Base-by-base conservation (phyloP, 2,329 filamentous ascomycete genomes). In the Fusarium fracticaudum region DNA sequence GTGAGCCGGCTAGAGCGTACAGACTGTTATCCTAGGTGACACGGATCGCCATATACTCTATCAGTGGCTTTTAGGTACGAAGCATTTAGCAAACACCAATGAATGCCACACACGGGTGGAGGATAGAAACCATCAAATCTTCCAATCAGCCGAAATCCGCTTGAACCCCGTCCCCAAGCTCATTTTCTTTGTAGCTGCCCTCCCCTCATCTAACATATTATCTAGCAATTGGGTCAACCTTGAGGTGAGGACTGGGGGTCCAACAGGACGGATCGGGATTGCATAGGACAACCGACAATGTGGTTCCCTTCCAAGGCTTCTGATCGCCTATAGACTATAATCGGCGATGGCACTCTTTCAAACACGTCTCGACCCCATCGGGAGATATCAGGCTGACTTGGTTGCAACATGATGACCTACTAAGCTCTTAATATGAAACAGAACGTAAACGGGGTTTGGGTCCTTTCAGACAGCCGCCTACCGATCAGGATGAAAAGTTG, bases 191-290 rank as follows among this genome's bases (percentile, higher is more conserved):
- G 15, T 40, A 51, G 59, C 38, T 38, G 44, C 41, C 68, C 68
- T 35, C 61, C 48, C 50, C 51, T 63, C 73, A 74, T 74, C 62
- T 69, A 65, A 72, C 62, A 58, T 73, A 41, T 15, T 38, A 53
- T 63, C 51, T 62, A 41, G 29, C 40, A 6, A n/a, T 57, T 33
- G 22, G 41, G 44, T 13, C 29, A 65, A 50, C 22, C 38, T 43
- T 53, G 53, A 54, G 45, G 37, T 38, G 41, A 54, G 35, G 48
- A 41, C 41, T 38, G 35, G 31, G 40, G 44, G 40, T 44, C 41
- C 63, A 50, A 50, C 24, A 51, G 44, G 37, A 53, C 50, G 54
- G 37, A 43, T 60, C 24, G 17, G 40, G 38, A 35, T 59, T 60
- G 51, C 43, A 12, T 58, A 62, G 38, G 41, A 47, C 43, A 45